A percentile compares a stretch with the other conserved stretches of the same genome.
Evolutionary conservation across 257 asterid genomes (phyloP).

Genomic region (Petunia axillaris): DNA sequence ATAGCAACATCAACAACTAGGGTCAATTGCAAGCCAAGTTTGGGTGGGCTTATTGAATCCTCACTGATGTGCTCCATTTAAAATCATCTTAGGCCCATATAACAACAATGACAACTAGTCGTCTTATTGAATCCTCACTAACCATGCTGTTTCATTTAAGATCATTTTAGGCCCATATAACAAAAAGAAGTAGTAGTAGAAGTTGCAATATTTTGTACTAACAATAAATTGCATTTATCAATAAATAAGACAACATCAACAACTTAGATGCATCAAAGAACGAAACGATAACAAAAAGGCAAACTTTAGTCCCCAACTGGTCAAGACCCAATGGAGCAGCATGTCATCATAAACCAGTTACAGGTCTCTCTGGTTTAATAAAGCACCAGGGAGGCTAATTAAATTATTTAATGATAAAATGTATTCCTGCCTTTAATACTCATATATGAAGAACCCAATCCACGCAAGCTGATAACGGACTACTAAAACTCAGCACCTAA

Average conservation of each 20-base stretch:
- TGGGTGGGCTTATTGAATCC: too few relatives aligned
- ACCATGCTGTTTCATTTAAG: too few relatives aligned
- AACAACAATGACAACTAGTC: too few relatives aligned
- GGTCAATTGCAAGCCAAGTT: too few relatives aligned
- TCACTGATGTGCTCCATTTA: too few relatives aligned
- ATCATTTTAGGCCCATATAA: too few relatives aligned
- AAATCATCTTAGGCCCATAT: too few relatives aligned
- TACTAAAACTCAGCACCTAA: not conserved
- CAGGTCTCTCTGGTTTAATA: conserved; percentile 19
- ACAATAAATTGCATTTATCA: not conserved
- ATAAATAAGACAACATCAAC: not conserved
- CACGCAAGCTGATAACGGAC: not conserved
- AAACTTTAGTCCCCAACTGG: conserved; percentile 11
- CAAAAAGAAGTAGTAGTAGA: too few relatives aligned
- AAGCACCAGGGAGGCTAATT: conserved; percentile 1
- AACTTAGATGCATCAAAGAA: conserved; percentile 1
- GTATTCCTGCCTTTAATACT: not conserved
- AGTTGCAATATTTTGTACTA: too few relatives aligned
- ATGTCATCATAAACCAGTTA: conserved; percentile 7
- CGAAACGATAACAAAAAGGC: not conserved
- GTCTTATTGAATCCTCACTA: too few relatives aligned
- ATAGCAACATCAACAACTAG: not conserved
- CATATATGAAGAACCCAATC: conserved; percentile 10
- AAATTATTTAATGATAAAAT: not conserved
- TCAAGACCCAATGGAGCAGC: not conserved